These are phyloP conservation scores for Tetrahymena elliotti DNA, from an alignment of 73 alveolate species.

Conservation along the genomic window DNA sequence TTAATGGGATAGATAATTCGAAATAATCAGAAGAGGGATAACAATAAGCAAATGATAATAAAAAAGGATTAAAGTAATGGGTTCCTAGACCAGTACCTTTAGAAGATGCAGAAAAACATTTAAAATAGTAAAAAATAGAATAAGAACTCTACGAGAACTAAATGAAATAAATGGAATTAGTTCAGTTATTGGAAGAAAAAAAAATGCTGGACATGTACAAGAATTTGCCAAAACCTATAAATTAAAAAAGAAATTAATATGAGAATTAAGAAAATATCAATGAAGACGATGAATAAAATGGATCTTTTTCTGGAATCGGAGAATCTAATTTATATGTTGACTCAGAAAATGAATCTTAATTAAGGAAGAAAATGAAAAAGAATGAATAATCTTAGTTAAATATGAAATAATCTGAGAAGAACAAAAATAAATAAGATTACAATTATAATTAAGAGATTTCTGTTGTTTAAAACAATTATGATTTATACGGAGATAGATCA, in stretches of 20 bases:
- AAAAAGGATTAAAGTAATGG: not conserved
- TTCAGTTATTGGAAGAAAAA: not conserved
- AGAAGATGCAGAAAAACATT: not conserved
- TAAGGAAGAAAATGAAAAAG: not conserved
- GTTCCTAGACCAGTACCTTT: not conserved
- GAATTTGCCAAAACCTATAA: not conserved
- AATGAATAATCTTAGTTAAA: not conserved
- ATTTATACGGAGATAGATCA: not conserved
- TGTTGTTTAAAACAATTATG: not conserved
- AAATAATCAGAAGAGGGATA: not conserved
- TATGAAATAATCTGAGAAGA: not conserved
- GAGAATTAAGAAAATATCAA: not conserved
- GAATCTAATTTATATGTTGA: not conserved
- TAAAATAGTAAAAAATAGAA: not conserved
- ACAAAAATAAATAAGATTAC: not conserved
- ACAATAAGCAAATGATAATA: not conserved
- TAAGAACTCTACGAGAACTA: conserved; percentile 1
- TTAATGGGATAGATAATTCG: not conserved
- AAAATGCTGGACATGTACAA: not conserved
- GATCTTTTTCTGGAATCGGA: not conserved
- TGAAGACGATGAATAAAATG: not conserved
- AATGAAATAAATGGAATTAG: not conserved
- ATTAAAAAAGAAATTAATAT: not conserved
- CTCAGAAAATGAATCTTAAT: not conserved
- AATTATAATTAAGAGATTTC: not conserved